A percentile compares a stretch with the other conserved stretches of the same genome.
Conservation (phyloP, 768 basidiomycete genomes). For the Paxillus ammoniavirescens region DNA sequence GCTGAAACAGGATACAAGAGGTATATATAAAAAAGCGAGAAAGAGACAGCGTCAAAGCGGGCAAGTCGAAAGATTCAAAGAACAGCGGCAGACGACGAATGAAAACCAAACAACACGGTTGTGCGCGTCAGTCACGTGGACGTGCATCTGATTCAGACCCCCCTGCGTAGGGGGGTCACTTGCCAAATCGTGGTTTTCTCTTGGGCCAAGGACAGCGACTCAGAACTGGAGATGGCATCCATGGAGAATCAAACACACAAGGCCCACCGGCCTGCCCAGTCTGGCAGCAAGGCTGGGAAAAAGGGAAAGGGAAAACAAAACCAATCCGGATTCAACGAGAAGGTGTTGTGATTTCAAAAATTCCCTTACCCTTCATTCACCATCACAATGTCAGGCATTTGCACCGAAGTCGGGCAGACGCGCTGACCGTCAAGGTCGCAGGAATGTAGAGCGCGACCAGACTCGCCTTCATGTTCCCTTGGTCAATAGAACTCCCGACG, state of each 20-base stretch:
- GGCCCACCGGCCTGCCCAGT: conserved; percentile 71
- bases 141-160: conserved; percentile 16
- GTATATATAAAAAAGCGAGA: conserved; percentile 11
- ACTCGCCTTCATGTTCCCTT: conserved; percentile 94
- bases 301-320: conserved; percentile 71
- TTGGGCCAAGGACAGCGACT: not conserved
- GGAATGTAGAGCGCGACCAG: conserved; percentile 92
- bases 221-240: not conserved
- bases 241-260: conserved; percentile 85
- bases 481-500: conserved; percentile 90
- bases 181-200: conserved; percentile 12
- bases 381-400: conserved; percentile 59
- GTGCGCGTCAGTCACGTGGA: conserved; percentile 31
- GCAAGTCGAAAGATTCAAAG: not conserved
- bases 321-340: conserved; percentile 84
- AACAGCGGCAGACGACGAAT: conserved; percentile 4
- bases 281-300: conserved; percentile 74
- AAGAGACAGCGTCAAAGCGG: conserved; percentile 3
- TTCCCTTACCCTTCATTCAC: not conserved
- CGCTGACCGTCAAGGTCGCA: conserved; percentile 85
- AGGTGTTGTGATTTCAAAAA: conserved; percentile 45
- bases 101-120: conserved; percentile 20
- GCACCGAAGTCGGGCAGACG: conserved; percentile 87
- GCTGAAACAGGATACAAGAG: conserved; percentile 16
- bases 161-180: conserved; percentile 10